Base-by-base conservation (phyloP, 2,329 filamentous ascomycete species). In the Paraphaeosphaeria sporulosa region DNA sequence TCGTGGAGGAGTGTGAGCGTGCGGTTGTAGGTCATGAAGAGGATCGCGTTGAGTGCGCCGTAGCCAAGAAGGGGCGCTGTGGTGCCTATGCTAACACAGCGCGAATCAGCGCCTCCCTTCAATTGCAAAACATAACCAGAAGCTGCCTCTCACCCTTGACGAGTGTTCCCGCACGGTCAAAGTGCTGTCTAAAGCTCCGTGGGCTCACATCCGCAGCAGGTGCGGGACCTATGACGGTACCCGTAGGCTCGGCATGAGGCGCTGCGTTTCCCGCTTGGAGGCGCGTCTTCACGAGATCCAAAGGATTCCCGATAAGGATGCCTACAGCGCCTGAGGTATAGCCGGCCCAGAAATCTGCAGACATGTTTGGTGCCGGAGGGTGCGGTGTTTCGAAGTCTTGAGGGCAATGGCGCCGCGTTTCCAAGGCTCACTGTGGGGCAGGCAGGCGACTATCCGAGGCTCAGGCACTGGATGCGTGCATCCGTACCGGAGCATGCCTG, bases 281-380 rank as follows among this genome's bases (percentile, higher is more conserved):
- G 43, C 89, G 90, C 55, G 93, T 92, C 79, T 94, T 94, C 70
- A 93, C 78, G 21, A 93, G 79, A 74, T 94, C 90, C 4, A 97
- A 83, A 3, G 93, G 93, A 71, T 97, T 97, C 64, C 94, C 93
- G 62, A 97, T 90, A 50, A 96, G 81, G 70, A 97, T 97, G 48
- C 93, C 92, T 51, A 90, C 84, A 59, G 91, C 93, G 55, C 94
- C 94, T 73, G 91, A 94, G 62, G 95, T 80, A 78, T 97, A 97
- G 71, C 94, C 93, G 59, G 94, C 92, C 91, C 92, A 96, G 78
- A 97, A 97, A 76, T 97, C 94, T 68, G 92, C 87, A 53, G 91
- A 92, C 91, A 95, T 94, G 57, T 25, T 43, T 46, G 40, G 56
- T 44, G 48, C 34, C 19, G 23, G 34, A 38, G 17, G 42, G 17